Percentiles rank a stretch among this genome's conserved stretches.
Conservation (phyloP, 306 rosid species). For the Trifolium pratense region DNA sequence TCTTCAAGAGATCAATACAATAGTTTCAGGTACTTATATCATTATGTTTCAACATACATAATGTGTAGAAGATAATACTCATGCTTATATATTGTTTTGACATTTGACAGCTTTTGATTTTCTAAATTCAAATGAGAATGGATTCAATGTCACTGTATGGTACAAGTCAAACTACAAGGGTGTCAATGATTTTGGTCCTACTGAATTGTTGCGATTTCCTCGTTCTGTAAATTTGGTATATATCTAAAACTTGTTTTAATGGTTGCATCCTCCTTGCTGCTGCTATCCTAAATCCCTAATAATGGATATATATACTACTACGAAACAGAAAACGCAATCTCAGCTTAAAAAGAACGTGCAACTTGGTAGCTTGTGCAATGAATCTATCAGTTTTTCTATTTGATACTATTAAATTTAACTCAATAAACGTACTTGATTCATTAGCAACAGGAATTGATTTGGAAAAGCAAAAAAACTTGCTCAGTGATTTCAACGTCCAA, state of each 20-base stretch:
- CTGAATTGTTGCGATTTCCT: conserved; percentile 58
- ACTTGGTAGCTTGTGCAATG: conserved; percentile 23
- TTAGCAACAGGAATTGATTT: conserved; percentile 30
- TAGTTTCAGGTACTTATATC: conserved; percentile 61
- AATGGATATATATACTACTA: conserved; percentile 6
- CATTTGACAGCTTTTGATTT: conserved; percentile 78
- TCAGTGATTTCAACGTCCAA: conserved; percentile 10
- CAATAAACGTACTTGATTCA: background rate
- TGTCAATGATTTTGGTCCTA: conserved; percentile 38
- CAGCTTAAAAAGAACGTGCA: conserved; percentile 17
- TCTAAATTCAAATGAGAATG: conserved; percentile 61
- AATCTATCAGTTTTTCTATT: conserved; percentile 5
- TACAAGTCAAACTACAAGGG: conserved; percentile 61
- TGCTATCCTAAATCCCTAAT: conserved; percentile 20
- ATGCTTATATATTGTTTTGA: conserved; percentile 34
- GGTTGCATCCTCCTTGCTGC: conserved; percentile 19
- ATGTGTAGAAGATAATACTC: conserved; percentile 33
- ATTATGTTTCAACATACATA: conserved; percentile 11
- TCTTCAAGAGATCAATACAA: conserved; percentile 50
- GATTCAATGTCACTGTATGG: conserved; percentile 70
- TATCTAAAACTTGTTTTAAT: conserved; percentile 26
- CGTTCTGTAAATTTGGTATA: conserved; percentile 79
- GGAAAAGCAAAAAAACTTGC: conserved; percentile 6
- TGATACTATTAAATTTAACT: background rate
- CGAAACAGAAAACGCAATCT: conserved; percentile 21